phyloP scores from a whole-genome alignment of 225 moss, liverwort and hornwort genomes.

The Climacium dendroides region DNA sequence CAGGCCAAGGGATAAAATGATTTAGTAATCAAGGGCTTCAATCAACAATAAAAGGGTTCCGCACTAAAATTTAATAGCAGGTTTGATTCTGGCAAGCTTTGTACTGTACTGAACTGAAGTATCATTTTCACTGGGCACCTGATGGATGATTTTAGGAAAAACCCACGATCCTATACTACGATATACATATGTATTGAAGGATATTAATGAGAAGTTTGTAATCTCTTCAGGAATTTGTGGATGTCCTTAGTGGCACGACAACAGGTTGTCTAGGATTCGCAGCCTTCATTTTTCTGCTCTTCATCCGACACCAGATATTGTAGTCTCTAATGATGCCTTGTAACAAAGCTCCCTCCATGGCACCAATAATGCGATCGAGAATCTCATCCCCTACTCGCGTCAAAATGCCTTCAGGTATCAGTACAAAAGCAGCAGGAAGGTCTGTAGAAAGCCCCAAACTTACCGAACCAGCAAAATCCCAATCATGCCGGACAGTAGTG shows the following conservation, averaged over 20 bases:
- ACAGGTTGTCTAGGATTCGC: constrained; percentile 1
- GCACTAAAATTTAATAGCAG: background rate
- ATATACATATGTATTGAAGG: background rate
- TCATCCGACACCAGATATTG: constrained; percentile 59
- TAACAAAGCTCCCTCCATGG: constrained; percentile 62
- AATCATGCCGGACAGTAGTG: constrained; percentile 21
- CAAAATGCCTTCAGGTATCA: constrained; percentile 54
- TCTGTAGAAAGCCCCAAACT: constrained; percentile 32
- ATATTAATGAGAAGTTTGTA: background rate
- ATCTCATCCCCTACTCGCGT: constrained; percentile 65
- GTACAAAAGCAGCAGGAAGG: constrained; percentile 57
- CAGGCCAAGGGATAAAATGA: background rate
- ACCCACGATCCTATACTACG: background rate
- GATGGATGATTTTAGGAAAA: background rate
- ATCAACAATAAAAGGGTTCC: background rate
- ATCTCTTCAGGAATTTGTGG: background rate
- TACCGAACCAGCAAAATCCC: constrained; percentile 58
- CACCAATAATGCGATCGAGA: constrained; percentile 66
- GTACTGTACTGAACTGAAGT: background rate
- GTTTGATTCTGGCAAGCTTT: background rate
- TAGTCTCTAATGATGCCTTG: constrained; percentile 81
- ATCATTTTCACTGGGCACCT: background rate
- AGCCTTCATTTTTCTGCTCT: constrained; percentile 12
- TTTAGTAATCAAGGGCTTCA: background rate
- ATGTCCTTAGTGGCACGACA: constrained; percentile 20